Evolutionary conservation across 768 basidiomycete genomes (phyloP), one percentile per base, ranked within the genome.

Genomic region (Hortiboletus campestris): DNA sequence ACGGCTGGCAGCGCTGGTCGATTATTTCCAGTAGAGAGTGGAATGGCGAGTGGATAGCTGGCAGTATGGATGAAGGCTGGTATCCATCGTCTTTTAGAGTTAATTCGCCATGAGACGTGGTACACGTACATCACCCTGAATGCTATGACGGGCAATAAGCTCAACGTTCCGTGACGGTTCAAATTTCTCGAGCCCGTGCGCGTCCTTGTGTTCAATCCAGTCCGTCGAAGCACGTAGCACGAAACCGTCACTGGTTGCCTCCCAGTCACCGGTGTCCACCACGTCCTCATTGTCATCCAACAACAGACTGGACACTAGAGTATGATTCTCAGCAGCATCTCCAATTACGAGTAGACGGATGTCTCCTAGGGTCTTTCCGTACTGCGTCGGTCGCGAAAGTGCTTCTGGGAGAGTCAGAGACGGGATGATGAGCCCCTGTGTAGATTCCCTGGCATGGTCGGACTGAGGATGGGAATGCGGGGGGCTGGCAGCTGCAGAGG

Each of bases 131-230:
- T 82, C 72, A 40, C 72, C 63, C 25, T 72, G 67, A 48, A 70
- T 65, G 46, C 78, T 75, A 58, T 79, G 82, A 11, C 75, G 11
- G 49, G 80, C 79, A 39, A 82, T 61, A 36, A 89, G 76, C 63
- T 89, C 84, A 9, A 89, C 73, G 62, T 89, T 89, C 58, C 80
- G 74, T 13, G 79, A 75, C 9, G 86, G 81, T 61, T 88, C 87
- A 39, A 80, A 82, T 55, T 79, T 82, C 66, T 89, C 86, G 4
- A 85, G 73, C 2, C 85, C 86, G 60, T 87, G 83, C 1, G 75
- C 77, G 64, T 86, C 84, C 22, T 74, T 76, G 61, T 84, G 84
- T 62, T 88, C 86, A 16, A 84, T 68, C 88, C 88, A 89, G 63
- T 86, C 82, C 8, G 88, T 89, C 2, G 86, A 88, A 7, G 85